These are phyloP conservation scores for Rhodomyrtus tomentosa DNA, from an alignment of 345 rosid species.

Conservation along the genomic window DNA sequence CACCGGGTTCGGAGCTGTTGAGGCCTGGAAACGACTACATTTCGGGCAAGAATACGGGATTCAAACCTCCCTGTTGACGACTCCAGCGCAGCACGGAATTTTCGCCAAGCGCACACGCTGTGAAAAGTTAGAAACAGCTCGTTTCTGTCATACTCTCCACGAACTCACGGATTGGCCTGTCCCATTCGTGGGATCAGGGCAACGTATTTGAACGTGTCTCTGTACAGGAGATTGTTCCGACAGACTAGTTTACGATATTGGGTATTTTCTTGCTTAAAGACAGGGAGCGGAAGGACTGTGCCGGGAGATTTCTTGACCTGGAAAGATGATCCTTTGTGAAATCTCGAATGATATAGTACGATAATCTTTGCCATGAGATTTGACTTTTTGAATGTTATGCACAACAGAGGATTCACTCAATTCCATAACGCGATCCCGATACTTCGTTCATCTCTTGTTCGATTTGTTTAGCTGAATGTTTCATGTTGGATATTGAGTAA, in stretches of 20 bases:
- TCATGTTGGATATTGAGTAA: not conserved
- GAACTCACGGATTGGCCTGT: not conserved
- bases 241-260: not conserved
- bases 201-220: not conserved
- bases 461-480: not conserved
- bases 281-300: not conserved
- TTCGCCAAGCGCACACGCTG: not conserved
- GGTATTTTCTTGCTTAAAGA: not conserved
- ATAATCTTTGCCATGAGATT: not conserved
- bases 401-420: not conserved
- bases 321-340: not conserved
- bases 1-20: constrained; percentile 64
- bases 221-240: not conserved
- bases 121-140: not conserved
- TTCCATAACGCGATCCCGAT: not conserved
- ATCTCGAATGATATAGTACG: not conserved
- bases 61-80: constrained; percentile 50
- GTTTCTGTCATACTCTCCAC: not conserved
- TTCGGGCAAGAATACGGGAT: constrained; percentile 65
- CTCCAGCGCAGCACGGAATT: not conserved
- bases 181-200: not conserved
- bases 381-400: not conserved
- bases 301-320: not conserved
- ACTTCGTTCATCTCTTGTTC: not conserved
- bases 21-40: constrained; percentile 52